A percentile compares a stretch with the other conserved stretches of the same genome.
Evolutionary conservation across 306 rosid species (phyloP).

Genomic region (Acacia confusa): DNA sequence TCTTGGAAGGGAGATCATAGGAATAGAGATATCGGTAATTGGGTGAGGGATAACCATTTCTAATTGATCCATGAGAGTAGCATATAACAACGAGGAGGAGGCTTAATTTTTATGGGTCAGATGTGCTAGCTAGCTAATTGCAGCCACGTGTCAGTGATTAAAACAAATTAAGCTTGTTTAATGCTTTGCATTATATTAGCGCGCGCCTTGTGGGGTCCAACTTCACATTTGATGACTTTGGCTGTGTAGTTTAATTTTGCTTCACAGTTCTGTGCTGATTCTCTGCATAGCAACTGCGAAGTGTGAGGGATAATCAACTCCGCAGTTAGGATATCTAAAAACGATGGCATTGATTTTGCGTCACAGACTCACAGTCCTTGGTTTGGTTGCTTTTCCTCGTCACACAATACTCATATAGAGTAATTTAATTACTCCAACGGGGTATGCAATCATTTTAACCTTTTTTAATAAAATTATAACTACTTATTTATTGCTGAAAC

Average conservation of each 20-base stretch:
- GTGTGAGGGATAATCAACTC: no score
- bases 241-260: background rate
- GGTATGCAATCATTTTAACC: background rate
- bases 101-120: constrained; percentile 7
- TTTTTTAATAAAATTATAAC: no score
- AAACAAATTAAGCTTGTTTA: background rate
- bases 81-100: background rate
- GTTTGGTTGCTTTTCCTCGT: background rate
- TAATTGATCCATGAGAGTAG: background rate
- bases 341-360: constrained; percentile 3
- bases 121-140: background rate
- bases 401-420: background rate
- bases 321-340: constrained; percentile 20
- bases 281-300: constrained; percentile 30
- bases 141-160: background rate
- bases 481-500: no score
- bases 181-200: background rate
- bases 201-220: constrained; percentile 13
- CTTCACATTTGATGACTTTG: constrained; percentile 6
- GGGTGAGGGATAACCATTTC: no score
- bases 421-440: background rate
- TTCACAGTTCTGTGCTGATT: constrained; percentile 27
- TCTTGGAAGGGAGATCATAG: background rate
- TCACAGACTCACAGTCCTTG: background rate
- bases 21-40: background rate